A percentile compares a stretch with the other conserved stretches of the same genome.
Evolutionary conservation across 176 grass and related monocot genomes (phyloP).

Genomic region (Oryza officinalis): DNA sequence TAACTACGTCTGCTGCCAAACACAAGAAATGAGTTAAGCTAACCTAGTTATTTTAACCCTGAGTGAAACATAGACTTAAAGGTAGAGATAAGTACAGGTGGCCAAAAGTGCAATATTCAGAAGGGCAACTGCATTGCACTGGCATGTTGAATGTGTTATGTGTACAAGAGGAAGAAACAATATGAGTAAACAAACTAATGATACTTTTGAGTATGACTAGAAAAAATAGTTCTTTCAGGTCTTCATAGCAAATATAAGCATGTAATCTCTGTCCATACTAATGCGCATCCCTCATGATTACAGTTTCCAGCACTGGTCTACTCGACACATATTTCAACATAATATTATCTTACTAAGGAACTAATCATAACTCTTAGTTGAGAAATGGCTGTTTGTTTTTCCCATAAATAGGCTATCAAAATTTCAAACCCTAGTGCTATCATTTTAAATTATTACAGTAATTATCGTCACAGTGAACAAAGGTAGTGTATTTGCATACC

Average conservation of each 20-base stretch:
- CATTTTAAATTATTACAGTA: not conserved
- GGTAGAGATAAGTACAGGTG: not conserved
- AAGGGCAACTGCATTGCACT: not conserved
- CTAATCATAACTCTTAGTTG: not conserved
- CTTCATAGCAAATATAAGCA: no score
- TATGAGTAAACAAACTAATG: no score
- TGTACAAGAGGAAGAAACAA: no score
- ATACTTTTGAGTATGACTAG: no score
- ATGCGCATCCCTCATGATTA: no score
- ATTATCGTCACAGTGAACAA: constrained; percentile 5
- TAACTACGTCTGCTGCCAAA: constrained; percentile 22
- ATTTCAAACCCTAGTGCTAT: not conserved
- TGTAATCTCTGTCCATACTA: no score
- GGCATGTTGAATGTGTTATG: no score
- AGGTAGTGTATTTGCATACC: constrained; percentile 24
- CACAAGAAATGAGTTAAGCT: constrained; percentile 11
- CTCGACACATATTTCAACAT: not conserved
- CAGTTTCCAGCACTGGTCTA: not conserved
- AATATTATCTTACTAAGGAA: not conserved
- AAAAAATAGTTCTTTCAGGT: no score
- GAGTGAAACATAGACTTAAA: not conserved
- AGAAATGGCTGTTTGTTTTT: not conserved
- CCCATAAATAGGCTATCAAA: not conserved
- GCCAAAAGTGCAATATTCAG: constrained; percentile 24
- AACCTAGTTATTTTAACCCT: constrained; percentile 29